Evolutionary conservation across 2,329 filamentous ascomycete species (phyloP).

Genomic region (Epichloe baconii): DNA sequence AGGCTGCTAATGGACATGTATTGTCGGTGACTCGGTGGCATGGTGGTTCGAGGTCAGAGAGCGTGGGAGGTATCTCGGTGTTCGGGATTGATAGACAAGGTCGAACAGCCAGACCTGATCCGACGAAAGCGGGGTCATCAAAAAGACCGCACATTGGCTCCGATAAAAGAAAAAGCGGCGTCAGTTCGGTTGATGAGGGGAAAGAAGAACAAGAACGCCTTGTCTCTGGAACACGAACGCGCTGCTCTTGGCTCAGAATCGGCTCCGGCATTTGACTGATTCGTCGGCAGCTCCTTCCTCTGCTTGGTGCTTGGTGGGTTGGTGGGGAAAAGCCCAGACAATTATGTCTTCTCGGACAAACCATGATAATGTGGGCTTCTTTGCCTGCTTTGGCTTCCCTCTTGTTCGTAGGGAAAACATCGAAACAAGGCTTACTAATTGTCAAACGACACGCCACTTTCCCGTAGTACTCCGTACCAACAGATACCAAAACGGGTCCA

Average conservation of each 20-base stretch:
- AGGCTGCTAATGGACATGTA: too few species aligned
- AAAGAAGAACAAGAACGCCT: not conserved
- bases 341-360: not conserved
- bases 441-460: not conserved
- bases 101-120: not conserved
- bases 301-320: too few species aligned
- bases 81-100: constrained; percentile 8
- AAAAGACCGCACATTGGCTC: not conserved
- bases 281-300: too few species aligned
- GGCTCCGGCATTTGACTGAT: too few species aligned
- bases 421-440: not conserved
- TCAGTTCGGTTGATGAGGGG: not conserved
- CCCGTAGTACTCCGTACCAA: too few species aligned
- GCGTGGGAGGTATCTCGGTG: constrained; percentile 7
- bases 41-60: not conserved
- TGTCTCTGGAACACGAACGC: too few species aligned
- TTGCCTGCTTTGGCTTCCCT: not conserved
- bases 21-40: not conserved
- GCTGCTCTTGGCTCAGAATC: too few species aligned
- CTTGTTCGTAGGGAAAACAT: not conserved
- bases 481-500: not conserved
- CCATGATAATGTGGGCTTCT: not conserved
- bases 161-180: not conserved
- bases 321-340: not conserved
- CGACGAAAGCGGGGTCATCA: not conserved